Conservation (phyloP, 2,329 filamentous ascomycete genomes). For the Stylonectria norvegica region DNA sequence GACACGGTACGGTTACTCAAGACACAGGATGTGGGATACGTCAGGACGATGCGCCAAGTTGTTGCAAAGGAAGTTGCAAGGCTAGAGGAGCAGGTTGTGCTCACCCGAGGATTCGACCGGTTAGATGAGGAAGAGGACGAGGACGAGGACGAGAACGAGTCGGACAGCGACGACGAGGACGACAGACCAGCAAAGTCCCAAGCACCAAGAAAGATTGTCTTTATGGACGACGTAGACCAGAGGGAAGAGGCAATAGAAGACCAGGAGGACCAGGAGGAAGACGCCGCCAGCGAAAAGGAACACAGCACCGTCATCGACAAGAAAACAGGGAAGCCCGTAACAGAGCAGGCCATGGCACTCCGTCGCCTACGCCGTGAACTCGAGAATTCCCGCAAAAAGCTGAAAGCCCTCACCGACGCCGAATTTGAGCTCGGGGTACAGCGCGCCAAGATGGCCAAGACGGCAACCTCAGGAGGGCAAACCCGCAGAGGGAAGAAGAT, state of each 20-base stretch:
- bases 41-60: constrained; percentile 60
- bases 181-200: constrained; percentile 30
- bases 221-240: constrained; percentile 42
- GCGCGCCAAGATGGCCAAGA: constrained; percentile 63
- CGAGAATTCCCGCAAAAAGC: constrained; percentile 49
- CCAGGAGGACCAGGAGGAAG: constrained; percentile 31
- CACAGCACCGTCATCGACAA: constrained; percentile 20
- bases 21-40: constrained; percentile 65
- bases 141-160: constrained; percentile 29
- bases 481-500: constrained; percentile 60
- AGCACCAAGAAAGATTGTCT: constrained; percentile 49
- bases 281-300: constrained; percentile 28
- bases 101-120: constrained; percentile 38
- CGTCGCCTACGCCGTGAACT: constrained; percentile 48
- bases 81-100: constrained; percentile 52
- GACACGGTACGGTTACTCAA: constrained; percentile 62
- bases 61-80: constrained; percentile 54
- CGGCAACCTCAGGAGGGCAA: constrained; percentile 55
- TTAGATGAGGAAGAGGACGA: constrained; percentile 35
- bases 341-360: constrained; percentile 41
- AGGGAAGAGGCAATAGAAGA: constrained; percentile 30
- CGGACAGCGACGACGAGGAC: constrained; percentile 34
- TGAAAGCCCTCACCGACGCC: constrained; percentile 51
- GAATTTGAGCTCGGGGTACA: constrained; percentile 58
- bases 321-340: constrained; percentile 26